Conservation (phyloP, 805 yeast species). For the Ogataea paradorogensis region DNA sequence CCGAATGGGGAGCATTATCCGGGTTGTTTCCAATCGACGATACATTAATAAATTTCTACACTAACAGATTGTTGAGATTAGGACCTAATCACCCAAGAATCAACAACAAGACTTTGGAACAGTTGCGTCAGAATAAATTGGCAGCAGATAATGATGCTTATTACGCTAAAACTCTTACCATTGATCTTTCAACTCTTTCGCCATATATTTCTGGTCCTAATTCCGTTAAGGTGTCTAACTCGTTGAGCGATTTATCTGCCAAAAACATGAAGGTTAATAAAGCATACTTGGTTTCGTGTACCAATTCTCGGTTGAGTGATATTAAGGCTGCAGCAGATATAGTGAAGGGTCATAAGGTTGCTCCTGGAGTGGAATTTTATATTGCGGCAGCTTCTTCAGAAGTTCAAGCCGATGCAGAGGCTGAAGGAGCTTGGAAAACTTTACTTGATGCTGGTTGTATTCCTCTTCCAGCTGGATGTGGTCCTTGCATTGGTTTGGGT, state of each 20-base stretch:
- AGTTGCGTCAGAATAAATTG: constrained; percentile 40
- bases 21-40: constrained; percentile 97
- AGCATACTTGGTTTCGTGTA: constrained; percentile 97
- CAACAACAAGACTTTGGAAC: constrained; percentile 55
- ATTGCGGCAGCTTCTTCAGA: constrained; percentile 96
- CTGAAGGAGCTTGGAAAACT: constrained; percentile 87
- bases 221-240: constrained; percentile 86
- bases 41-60: constrained; percentile 74
- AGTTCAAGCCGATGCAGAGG: constrained; percentile 91
- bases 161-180: constrained; percentile 83
- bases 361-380: constrained; percentile 89
- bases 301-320: constrained; percentile 91
- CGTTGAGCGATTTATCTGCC: constrained; percentile 69
- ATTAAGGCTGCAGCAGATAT: constrained; percentile 92
- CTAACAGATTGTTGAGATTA: constrained; percentile 47
- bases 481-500: constrained; percentile 98
- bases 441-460: constrained; percentile 90
- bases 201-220: constrained; percentile 97
- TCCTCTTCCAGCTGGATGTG: constrained; percentile 98
- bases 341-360: constrained; percentile 76
- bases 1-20: constrained; percentile 98
- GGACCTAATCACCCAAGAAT: constrained; percentile 75
- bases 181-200: constrained; percentile 76
- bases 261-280: constrained; percentile 79
- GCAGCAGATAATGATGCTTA: constrained; percentile 72